These are phyloP conservation scores for Xylaria longipes DNA, from an alignment of 495 filamentous ascomycete species.

Conservation along the genomic window DNA sequence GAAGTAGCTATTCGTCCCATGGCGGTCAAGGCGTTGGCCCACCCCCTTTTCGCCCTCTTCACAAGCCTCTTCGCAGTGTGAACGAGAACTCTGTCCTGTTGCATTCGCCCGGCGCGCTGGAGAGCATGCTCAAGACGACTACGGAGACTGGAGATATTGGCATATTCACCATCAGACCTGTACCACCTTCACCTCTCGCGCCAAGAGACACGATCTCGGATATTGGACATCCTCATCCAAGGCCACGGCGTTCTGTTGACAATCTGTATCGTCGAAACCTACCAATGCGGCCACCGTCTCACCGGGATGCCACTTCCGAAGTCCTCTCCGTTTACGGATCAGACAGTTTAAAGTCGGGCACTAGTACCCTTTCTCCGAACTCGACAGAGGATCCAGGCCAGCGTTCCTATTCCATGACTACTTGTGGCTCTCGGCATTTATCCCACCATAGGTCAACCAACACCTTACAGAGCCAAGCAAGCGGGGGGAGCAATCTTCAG, in stretches of 20 bases:
- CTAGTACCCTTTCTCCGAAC: conserved; percentile 45
- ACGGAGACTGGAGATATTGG: conserved; percentile 75
- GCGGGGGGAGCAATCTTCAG: conserved; percentile 46
- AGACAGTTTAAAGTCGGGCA: conserved; percentile 50
- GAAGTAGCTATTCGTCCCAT: conserved; percentile 42
- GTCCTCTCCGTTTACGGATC: conserved; percentile 56
- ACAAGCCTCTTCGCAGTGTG: conserved; percentile 46
- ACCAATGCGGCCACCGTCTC: conserved; percentile 47
- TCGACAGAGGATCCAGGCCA: conserved; percentile 48
- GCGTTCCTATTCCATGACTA: conserved; percentile 66
- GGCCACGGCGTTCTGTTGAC: conserved; percentile 37
- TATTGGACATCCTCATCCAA: conserved; percentile 37
- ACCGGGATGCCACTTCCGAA: conserved; percentile 52
- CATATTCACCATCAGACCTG: conserved; percentile 61
- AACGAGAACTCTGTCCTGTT: conserved; percentile 47
- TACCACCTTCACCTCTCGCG: conserved; percentile 46
- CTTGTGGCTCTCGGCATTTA: conserved; percentile 56
- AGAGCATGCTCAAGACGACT: conserved; percentile 72
- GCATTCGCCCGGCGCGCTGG: conserved; percentile 52
- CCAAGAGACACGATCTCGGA: conserved; percentile 32
- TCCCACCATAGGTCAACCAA: conserved; percentile 60
- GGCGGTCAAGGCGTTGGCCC: conserved; percentile 25
- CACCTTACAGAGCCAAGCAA: conserved; percentile 54
- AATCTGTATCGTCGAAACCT: conserved; percentile 43
- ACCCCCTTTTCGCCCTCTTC: conserved; percentile 35